These are phyloP conservation scores for Aulographum hederae DNA, from an alignment of 2,329 filamentous ascomycete species.

Conservation along the genomic window DNA sequence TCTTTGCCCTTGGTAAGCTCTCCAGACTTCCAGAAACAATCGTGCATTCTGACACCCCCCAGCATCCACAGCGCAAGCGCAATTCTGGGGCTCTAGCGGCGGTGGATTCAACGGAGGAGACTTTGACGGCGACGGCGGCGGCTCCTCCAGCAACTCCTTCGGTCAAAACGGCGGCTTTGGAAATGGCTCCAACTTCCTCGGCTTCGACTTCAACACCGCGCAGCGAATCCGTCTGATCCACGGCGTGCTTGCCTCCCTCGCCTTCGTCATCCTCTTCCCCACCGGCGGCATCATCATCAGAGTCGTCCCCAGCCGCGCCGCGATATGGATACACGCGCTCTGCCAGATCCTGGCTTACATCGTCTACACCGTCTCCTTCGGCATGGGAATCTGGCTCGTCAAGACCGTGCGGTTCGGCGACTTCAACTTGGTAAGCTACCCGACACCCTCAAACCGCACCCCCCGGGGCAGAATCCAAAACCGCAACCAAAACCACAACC, in stretches of 20 bases:
- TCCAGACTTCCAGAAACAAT: too few species aligned
- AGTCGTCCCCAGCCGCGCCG: slow-evolving; percentile 21
- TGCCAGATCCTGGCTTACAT: slow-evolving; percentile 30
- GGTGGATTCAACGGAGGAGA: not conserved
- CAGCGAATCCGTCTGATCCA: slow-evolving; percentile 21
- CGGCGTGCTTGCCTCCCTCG: slow-evolving; percentile 22
- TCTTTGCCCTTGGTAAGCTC: not conserved
- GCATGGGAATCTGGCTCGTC: slow-evolving; percentile 24
- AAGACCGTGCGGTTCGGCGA: slow-evolving; percentile 22
- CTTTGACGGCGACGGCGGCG: not conserved
- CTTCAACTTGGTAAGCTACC: slow-evolving; percentile 2
- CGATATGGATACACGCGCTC: slow-evolving; percentile 24
- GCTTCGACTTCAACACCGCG: not conserved
- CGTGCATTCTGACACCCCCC: too few species aligned
- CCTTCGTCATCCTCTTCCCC: slow-evolving; percentile 27
- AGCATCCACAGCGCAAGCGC: not conserved
- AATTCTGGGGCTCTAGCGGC: not conserved
- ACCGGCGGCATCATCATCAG: slow-evolving; percentile 24
- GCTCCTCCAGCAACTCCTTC: not conserved
- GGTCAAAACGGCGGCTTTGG: not conserved
- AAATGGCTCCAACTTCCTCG: not conserved
- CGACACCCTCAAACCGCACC: too few species aligned
- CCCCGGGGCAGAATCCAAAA: too few species aligned
- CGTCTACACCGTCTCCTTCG: slow-evolving; percentile 29
- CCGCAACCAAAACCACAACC: slow-evolving; percentile 1